Conservation (phyloP, 208 protist species). For the Wallacemonas sp. region DNA sequence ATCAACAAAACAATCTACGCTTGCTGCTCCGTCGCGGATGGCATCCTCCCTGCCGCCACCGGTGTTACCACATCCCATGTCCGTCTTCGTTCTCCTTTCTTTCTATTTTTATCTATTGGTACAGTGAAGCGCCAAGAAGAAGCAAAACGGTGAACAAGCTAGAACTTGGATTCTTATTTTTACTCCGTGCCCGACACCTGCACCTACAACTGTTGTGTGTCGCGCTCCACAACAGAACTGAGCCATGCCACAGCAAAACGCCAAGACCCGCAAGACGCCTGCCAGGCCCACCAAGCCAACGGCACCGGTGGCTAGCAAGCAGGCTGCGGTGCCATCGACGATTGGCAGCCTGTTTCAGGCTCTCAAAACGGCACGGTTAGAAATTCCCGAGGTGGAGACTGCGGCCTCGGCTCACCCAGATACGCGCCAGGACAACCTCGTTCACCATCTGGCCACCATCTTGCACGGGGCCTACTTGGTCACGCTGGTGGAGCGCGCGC, state of each 20-base stretch:
- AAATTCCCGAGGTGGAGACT: not conserved
- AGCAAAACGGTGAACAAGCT: too few species aligned
- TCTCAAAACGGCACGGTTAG: slow-evolving; percentile 7
- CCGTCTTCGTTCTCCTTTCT: too few species aligned
- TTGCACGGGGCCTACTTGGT: slow-evolving; percentile 72
- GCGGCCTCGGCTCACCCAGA: not conserved
- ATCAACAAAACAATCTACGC: too few species aligned
- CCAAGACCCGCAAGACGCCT: not conserved
- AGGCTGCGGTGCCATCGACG: not conserved
- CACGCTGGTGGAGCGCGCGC: slow-evolving; percentile 70
- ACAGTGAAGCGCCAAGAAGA: too few species aligned
- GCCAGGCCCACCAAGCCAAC: not conserved
- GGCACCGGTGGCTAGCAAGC: not conserved
- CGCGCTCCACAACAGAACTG: not conserved
- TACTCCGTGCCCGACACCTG: too few species aligned
- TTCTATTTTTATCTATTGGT: too few species aligned
- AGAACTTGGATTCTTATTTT: too few species aligned
- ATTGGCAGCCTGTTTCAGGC: slow-evolving; percentile 21
- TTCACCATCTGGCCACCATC: slow-evolving; percentile 46
- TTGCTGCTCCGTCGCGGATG: too few species aligned
- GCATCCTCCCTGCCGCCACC: too few species aligned
- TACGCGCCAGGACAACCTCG: slow-evolving; percentile 11
- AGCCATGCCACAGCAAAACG: not conserved
- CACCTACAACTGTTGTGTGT: not conserved
- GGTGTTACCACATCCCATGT: too few species aligned